Evolutionary conservation across 345 rosid genomes (phyloP).

Genomic region (Melaleuca quinquenervia): DNA sequence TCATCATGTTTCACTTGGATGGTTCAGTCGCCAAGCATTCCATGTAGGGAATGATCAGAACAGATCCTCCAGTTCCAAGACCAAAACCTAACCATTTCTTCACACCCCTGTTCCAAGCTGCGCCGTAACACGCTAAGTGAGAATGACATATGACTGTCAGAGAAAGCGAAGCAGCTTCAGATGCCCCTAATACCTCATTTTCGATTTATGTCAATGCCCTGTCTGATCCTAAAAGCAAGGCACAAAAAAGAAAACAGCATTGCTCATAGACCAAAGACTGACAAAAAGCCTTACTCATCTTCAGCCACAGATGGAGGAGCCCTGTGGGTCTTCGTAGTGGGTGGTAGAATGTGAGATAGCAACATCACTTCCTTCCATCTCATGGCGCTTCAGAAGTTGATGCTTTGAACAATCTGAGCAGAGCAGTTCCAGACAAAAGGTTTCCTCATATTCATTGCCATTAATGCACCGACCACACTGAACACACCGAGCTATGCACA

Average conservation of each 20-base stretch:
- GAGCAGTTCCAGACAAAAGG: conserved; percentile 63
- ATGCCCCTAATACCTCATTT: not conserved
- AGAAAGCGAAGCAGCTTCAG: not conserved
- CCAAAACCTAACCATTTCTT: not conserved
- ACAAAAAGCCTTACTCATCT: conserved; percentile 3
- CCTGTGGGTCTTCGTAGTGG: conserved; percentile 3
- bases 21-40: not conserved
- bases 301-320: conserved; percentile 30
- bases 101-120: not conserved
- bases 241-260: not conserved
- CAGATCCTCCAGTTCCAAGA: not conserved
- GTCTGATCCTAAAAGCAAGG: not conserved
- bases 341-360: conserved; percentile 6
- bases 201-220: not conserved
- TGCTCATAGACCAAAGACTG: not conserved
- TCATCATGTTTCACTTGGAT: not conserved
- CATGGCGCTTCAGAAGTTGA: conserved; percentile 8
- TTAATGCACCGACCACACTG: conserved; percentile 86
- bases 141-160: not conserved
- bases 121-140: not conserved
- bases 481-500: conserved; percentile 71
- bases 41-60: not conserved
- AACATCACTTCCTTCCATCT: conserved; percentile 14
- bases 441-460: conserved; percentile 74
- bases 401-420: conserved; percentile 56